phyloP scores from a whole-genome alignment of 2,329 filamentous ascomycete species.

The Triangularia setosa region DNA sequence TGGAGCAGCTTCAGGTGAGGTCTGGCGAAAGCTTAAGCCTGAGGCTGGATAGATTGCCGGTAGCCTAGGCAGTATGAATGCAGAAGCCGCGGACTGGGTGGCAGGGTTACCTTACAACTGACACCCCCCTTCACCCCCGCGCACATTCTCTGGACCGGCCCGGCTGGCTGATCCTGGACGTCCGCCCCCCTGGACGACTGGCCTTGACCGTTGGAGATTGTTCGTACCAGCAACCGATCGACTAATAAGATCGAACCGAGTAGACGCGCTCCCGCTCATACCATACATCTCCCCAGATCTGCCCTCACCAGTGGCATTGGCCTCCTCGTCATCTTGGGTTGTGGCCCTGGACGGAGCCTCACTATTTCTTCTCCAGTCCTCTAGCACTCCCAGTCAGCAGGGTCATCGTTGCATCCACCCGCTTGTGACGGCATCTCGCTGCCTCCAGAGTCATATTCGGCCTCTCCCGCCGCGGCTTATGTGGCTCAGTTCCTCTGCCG shows the following conservation, averaged over 20 bases:
- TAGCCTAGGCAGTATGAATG: conserved; percentile 3
- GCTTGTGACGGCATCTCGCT: conserved; percentile 12
- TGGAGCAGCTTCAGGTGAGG: not conserved
- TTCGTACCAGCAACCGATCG: conserved; percentile 20
- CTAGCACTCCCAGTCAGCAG: conserved; percentile 4
- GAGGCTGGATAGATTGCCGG: not conserved
- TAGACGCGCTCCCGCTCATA: conserved; percentile 12
- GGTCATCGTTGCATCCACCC: conserved; percentile 18
- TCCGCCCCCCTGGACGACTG: conserved; percentile 14
- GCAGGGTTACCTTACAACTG: conserved; percentile 19
- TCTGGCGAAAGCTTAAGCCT: not conserved
- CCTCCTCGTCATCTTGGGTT: conserved; percentile 2
- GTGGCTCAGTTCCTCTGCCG: conserved; percentile 9
- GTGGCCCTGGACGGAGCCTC: not conserved
- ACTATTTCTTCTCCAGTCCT: conserved; percentile 5
- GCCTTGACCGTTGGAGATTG: conserved; percentile 19
- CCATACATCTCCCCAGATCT: conserved; percentile 14
- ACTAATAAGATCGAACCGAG: conserved; percentile 25
- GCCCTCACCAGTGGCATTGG: conserved; percentile 11
- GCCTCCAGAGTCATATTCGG: conserved; percentile 14
- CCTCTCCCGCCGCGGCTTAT: conserved; percentile 15
- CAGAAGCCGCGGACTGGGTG: conserved; percentile 13
- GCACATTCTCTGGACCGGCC: conserved; percentile 17
- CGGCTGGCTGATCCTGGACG: conserved; percentile 23
- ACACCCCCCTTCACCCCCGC: conserved; percentile 12